Conservation (phyloP, 163 green algal species). For the Volvox carteri region DNA sequence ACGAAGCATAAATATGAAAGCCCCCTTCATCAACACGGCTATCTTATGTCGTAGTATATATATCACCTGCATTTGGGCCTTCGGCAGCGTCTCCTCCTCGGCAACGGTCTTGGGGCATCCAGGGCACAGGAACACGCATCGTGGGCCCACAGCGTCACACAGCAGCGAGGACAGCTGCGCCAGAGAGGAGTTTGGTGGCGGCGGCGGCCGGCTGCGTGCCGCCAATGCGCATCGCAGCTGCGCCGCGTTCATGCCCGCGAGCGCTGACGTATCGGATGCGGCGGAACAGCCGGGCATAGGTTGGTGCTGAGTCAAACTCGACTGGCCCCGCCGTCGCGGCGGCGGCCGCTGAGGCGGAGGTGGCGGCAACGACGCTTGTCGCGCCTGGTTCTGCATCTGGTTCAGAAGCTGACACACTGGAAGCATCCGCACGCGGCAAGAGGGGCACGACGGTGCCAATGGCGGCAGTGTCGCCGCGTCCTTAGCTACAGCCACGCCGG, state of each 20-base stretch:
- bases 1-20: too few relatives aligned
- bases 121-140: constrained; percentile 39
- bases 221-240: neutral
- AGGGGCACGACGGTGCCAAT: constrained; percentile 12
- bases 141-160: neutral
- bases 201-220: neutral
- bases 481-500: neutral
- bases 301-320: too few relatives aligned
- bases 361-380: neutral
- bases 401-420: neutral
- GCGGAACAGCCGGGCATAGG: too few relatives aligned
- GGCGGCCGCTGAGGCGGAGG: neutral
- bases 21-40: too few relatives aligned
- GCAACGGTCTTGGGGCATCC: neutral
- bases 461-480: neutral
- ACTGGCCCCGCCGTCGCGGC: too few relatives aligned
- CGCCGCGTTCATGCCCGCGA: neutral
- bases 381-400: neutral
- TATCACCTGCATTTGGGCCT: neutral
- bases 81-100: neutral
- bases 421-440: neutral
- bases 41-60: too few relatives aligned
- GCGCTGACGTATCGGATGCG: neutral
- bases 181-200: neutral
- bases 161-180: neutral